Evolutionary conservation across 139 green algal genomes (phyloP), one percentile per base, ranked within the genome.

Genomic region (Volvox africanus): DNA sequence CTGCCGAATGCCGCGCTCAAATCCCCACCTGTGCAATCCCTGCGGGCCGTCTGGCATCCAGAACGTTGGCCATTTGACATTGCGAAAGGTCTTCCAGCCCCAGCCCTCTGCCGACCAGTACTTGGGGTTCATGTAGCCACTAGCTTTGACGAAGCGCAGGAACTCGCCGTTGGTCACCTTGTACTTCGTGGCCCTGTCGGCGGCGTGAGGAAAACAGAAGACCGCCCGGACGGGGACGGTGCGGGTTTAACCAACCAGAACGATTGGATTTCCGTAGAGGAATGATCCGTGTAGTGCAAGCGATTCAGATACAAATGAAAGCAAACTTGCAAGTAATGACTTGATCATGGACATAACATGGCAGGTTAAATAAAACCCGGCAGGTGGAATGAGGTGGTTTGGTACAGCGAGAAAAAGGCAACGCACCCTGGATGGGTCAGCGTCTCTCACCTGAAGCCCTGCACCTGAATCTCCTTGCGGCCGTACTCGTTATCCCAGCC

Each of bases 401-500:
- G n/a, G n/a, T n/a, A n/a, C n/a, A n/a, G n/a, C n/a, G n/a, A 55
- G 44, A 55, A 9, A 9, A 55, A 55, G 44, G 44, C 44, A 9
- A 55, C 44, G 44, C 44, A 55, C 5, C 44, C 44, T 55, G 9
- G n/a, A n/a, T n/a, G n/a, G n/a, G n/a, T n/a, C n/a, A n/a, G n/a
- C n/a, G n/a, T n/a, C 32, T 30, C 87, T 18, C 87, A 91, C 87
- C 50, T 81, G 89, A 96, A 96, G 0, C 37, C 13, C 18, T 69
- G 62, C 36, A 97, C 94, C 18, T 92, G 5, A 33, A 95, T 80
- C 75, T 80, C 82, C 91, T 93, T 94, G 76, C 24, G 20, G 91
- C 96, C 96, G 80, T 98, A 98, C 93, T 97, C 96, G 85, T 97
- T 97, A 93, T 98, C 96, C 94, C 94, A 98, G 36, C 96, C 96